A percentile compares a stretch with the other conserved stretches of the same genome.
These are phyloP conservation scores for Claviceps digitariae DNA, from an alignment of 2,329 filamentous ascomycete genomes.

Conservation along the genomic window DNA sequence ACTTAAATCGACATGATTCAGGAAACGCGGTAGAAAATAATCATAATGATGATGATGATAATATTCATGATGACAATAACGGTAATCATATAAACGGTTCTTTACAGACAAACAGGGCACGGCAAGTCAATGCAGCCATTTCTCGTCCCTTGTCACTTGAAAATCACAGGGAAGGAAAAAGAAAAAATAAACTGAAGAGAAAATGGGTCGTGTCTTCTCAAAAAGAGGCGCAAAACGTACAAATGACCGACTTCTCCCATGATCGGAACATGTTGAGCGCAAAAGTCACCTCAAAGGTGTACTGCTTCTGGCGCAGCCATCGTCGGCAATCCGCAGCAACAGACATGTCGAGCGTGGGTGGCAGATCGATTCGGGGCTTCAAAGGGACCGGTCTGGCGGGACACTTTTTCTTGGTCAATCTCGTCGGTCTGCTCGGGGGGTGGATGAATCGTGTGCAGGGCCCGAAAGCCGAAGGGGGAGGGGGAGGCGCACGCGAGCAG, in stretches of 20 bases:
- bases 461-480: too few relatives aligned
- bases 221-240: conserved; percentile 46
- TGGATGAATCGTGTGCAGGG: too few relatives aligned
- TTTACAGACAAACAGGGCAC: not conserved
- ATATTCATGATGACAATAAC: too few relatives aligned
- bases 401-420: not conserved
- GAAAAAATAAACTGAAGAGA: too few relatives aligned
- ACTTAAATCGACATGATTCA: too few relatives aligned
- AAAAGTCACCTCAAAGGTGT: conserved; percentile 97
- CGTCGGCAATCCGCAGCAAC: conserved; percentile 39
- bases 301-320: conserved; percentile 90
- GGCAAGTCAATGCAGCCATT: not conserved
- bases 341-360: conserved; percentile 1
- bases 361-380: not conserved
- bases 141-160: too few relatives aligned
- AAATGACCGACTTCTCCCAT: conserved; percentile 93
- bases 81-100: too few relatives aligned
- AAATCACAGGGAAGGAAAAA: too few relatives aligned
- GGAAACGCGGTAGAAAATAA: too few relatives aligned
- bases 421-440: not conserved
- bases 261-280: conserved; percentile 95
- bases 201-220: too few relatives aligned
- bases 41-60: too few relatives aligned
- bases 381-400: not conserved
- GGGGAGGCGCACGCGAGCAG: too few relatives aligned